Base-by-base conservation (phyloP, 192 early-diverging fungal genomes). In the Entomortierella parvispora region DNA sequence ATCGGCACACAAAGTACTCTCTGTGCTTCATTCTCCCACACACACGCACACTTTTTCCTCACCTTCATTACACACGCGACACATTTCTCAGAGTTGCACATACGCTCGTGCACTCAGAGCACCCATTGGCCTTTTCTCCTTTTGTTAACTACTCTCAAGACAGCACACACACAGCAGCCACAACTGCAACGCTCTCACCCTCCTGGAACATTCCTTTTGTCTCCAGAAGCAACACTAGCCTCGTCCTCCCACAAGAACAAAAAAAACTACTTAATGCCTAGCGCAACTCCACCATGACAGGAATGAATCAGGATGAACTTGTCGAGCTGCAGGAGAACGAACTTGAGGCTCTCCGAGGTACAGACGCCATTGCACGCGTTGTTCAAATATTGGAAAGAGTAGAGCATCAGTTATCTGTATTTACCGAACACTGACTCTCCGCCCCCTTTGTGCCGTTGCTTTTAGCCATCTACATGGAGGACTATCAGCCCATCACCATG, bases 241-340 rank as follows among this genome's bases (percentile, higher is more conserved):
- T 15, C 22, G 44, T 1, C 58, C 48, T 61, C 25, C 46, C 29
- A 52, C 11, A 52, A 28, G 28, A 29, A 52, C 51, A 52, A n/a
- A 3, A 8, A 52, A 22, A 52, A 28, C 22, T 26, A 20, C 50
- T 26, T 26, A 18, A 23, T 32, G 43, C 9, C 34, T 44, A 26
- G 37, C 31, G 26, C 60, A 40, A 32, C n/a, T n/a, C n/a, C 55
- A 46, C 40, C 61, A 72, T 72, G 70, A 49, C 79, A 44, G 55
- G 50, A 25, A 62, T 71, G 70, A 81, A 83, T 72, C 69, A 84
- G 29, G 82, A 78, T 52, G 87, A 86, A 75, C 61, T 88, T 40
- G 47, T 82, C 14, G 85, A 89, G 68, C 68, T 89, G 31, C 92
- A 93, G 81, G 68, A 86, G 45, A 88, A 91, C 72, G 92, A 93